Base-by-base conservation (phyloP, 495 filamentous ascomycete species). In the Entonaema liquescens region DNA sequence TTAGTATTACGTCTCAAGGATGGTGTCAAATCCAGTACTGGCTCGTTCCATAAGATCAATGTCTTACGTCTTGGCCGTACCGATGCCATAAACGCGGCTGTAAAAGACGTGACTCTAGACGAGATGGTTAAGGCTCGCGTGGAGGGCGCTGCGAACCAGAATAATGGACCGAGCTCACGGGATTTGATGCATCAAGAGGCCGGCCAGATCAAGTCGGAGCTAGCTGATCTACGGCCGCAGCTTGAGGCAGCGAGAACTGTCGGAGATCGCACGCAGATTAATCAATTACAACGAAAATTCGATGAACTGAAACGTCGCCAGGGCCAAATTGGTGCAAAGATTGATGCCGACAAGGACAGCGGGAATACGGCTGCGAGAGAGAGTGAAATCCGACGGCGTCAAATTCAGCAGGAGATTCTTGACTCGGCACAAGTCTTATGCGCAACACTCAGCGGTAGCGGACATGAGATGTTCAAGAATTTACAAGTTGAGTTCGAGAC, bases 401-500 rank as follows among this genome's bases (percentile, higher is more conserved):
- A 89, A 53, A 88, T 93, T 31, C 95, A 98, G 79, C 94, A 98
- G 79, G 88, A 94, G 65, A 92, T 99, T 56, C 88, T 98, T 44
- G 89, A 97, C 71, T 88, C 89, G 23, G 92, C 95, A 11, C 91
- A 98, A 79, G 91, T 98, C 29, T 90, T 99, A 44, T 99, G 95
- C 77, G 92, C 95, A 23, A 99, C 95, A 0, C 89, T 99, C 59
- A 97, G 93, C 77, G 95, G 94, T 59, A 94, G 91, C 79, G 95
- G 95, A 15, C 96, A 98, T 72, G 96, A 99, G 56, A 97, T 99
- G 90, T 97, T 99, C 82, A 93, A 94, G 79, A 90, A 89, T 71
- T 80, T 98, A 55, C 94, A 92, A 71, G 93, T 98, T 58, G 95
- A 98, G 78, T 98, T 99, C 69, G 95, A 99, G 79, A 98, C 95